These are phyloP conservation scores for Podaxis pistillaris DNA, from an alignment of 768 basidiomycete species.

Conservation along the genomic window DNA sequence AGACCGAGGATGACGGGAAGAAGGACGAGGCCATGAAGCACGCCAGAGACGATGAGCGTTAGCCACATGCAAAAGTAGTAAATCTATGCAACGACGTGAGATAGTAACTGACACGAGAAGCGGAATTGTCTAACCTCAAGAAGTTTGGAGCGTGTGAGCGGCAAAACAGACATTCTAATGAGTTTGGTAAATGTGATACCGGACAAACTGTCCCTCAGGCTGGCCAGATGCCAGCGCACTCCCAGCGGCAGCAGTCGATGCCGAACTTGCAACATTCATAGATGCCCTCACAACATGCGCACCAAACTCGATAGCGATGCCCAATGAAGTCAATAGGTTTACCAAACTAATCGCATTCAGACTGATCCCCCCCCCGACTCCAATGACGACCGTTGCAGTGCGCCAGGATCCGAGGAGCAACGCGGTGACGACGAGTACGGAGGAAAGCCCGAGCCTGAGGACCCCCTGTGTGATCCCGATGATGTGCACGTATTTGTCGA, in stretches of 20 bases:
- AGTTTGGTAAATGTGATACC: conserved; percentile 98
- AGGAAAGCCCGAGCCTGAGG: conserved; percentile 79
- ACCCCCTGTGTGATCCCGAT: conserved; percentile 86
- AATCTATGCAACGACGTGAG: conserved; percentile 47
- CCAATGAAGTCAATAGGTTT: conserved; percentile 93
- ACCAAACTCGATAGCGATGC: conserved; percentile 98
- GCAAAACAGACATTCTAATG: conserved; percentile 94
- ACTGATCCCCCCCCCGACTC: conserved; percentile 71
- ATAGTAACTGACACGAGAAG: background rate
- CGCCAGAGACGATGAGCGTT: conserved; percentile 84
- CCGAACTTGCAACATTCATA: conserved; percentile 62
- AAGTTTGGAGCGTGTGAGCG: conserved; percentile 84
- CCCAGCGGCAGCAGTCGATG: conserved; percentile 64
- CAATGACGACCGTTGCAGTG: conserved; percentile 84
- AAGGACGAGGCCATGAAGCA: conserved; percentile 87
- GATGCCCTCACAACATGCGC: conserved; percentile 95
- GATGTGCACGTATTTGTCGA: conserved; percentile 93
- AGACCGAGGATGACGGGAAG: conserved; percentile 88
- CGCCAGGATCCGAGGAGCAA: conserved; percentile 91
- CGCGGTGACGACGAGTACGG: conserved; percentile 84
- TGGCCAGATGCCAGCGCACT: conserved; percentile 77
- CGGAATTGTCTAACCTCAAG: conserved; percentile 64
- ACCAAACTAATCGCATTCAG: conserved; percentile 95
- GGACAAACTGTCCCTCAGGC: conserved; percentile 74
- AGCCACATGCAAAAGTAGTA: conserved; percentile 99